Conservation (phyloP, 768 basidiomycete species). For the Tulasnella sp. region DNA sequence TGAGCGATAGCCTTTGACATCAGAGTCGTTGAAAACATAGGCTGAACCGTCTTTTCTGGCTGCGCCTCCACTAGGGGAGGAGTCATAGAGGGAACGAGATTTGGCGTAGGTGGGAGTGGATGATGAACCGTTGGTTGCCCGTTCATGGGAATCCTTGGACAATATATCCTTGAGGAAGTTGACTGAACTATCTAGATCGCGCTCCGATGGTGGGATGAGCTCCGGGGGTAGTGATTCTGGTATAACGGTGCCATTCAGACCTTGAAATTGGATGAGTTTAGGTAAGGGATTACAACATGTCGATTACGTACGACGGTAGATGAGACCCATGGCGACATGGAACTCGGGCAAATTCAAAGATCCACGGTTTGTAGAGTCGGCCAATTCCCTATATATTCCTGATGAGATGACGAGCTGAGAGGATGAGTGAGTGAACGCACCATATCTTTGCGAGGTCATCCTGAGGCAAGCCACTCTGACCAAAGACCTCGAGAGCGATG, state of each 20-base stretch:
- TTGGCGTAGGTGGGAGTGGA: conserved; percentile 47
- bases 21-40: conserved; percentile 66
- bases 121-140: conserved; percentile 47
- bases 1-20: conserved; percentile 64
- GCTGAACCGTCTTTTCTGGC: conserved; percentile 77
- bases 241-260: conserved; percentile 80
- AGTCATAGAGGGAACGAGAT: conserved; percentile 47
- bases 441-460: conserved; percentile 90
- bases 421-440: conserved; percentile 34
- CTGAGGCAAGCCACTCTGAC: conserved; percentile 76
- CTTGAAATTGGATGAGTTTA: conserved; percentile 30
- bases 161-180: conserved; percentile 80
- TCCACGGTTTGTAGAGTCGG: conserved; percentile 86
- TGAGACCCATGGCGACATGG: conserved; percentile 96
- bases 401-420: conserved; percentile 11
- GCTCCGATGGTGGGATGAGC: conserved; percentile 80
- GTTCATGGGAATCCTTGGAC: conserved; percentile 57
- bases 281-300: neutral
- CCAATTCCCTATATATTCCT: conserved; percentile 76
- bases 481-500: conserved; percentile 84
- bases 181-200: conserved; percentile 80
- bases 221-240: conserved; percentile 80
- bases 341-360: conserved; percentile 94
- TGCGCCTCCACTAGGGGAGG: conserved; percentile 37
- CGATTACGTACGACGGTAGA: conserved; percentile 71